Evolutionary conservation across 345 rosid species (phyloP).

Genomic region (Gossypium longicalyx): DNA sequence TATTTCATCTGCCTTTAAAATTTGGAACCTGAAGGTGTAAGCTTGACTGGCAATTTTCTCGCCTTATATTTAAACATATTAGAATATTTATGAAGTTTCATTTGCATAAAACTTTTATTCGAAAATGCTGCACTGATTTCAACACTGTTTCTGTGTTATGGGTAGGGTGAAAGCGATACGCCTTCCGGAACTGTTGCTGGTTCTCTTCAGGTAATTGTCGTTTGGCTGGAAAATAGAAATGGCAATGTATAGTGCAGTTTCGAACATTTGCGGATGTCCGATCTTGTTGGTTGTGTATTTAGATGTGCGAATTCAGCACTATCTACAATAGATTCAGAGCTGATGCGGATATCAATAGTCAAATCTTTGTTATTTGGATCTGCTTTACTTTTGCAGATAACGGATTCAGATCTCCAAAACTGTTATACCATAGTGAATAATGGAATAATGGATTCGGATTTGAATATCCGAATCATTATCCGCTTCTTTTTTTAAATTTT

Average conservation of each 20-base stretch:
- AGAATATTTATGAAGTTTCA: background rate
- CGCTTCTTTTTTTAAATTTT: background rate
- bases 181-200: conserved; percentile 64
- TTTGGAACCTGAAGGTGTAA: background rate
- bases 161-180: conserved; percentile 85
- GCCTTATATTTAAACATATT: background rate
- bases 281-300: background rate
- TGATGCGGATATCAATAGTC: background rate
- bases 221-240: background rate
- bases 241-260: background rate
- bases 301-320: background rate
- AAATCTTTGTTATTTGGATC: background rate
- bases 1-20: background rate
- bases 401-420: background rate
- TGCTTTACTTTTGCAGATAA: background rate
- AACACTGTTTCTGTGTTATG: conserved; percentile 2
- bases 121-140: conserved; percentile 14
- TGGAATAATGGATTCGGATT: background rate
- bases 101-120: conserved; percentile 4
- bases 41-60: background rate
- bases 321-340: background rate
- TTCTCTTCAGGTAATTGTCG: conserved; percentile 60
- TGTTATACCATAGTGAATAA: too few relatives aligned
- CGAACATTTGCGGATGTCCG: background rate
- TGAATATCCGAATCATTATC: background rate